These are phyloP conservation scores for Xylariaceae sp. DNA, from an alignment of 2,329 filamentous ascomycete species.

Conservation along the genomic window DNA sequence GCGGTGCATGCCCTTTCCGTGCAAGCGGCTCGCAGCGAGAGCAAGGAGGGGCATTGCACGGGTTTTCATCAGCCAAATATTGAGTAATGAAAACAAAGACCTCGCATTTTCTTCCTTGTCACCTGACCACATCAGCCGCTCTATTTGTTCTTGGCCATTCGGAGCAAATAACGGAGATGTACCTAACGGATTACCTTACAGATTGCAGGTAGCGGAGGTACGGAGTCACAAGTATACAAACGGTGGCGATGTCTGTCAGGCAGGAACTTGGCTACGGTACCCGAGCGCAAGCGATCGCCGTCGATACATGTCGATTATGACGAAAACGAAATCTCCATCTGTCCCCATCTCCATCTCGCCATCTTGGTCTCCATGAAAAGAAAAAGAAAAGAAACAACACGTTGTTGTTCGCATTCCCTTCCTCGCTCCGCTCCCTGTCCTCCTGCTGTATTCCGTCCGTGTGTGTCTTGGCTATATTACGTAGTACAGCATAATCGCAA, in stretches of 20 bases:
- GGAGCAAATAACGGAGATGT: too few species aligned
- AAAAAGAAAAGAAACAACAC: neutral
- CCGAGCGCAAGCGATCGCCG: too few species aligned
- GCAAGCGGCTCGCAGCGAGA: conserved; percentile 10
- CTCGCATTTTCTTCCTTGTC: conserved; percentile 36
- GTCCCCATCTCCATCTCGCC: too few species aligned
- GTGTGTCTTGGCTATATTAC: neutral
- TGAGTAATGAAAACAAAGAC: conserved; percentile 47
- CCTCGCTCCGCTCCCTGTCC: too few species aligned
- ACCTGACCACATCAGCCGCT: conserved; percentile 32
- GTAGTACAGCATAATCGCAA: neutral
- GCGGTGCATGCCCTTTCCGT: neutral
- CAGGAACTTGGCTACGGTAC: too few species aligned
- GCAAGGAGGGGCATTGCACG: conserved; percentile 10
- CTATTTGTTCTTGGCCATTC: conserved; percentile 12
- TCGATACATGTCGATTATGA: too few species aligned
- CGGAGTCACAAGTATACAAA: too few species aligned
- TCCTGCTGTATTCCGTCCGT: neutral
- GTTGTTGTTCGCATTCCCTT: neutral
- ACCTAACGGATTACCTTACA: too few species aligned
- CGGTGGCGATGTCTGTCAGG: too few species aligned
- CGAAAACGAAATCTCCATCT: too few species aligned
- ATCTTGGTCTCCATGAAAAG: neutral
- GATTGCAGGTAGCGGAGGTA: too few species aligned
- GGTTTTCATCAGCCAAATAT: conserved; percentile 34